Conservation (phyloP, 1,284 basidiomycete genomes). For the Leccinum subspadiceum region DNA sequence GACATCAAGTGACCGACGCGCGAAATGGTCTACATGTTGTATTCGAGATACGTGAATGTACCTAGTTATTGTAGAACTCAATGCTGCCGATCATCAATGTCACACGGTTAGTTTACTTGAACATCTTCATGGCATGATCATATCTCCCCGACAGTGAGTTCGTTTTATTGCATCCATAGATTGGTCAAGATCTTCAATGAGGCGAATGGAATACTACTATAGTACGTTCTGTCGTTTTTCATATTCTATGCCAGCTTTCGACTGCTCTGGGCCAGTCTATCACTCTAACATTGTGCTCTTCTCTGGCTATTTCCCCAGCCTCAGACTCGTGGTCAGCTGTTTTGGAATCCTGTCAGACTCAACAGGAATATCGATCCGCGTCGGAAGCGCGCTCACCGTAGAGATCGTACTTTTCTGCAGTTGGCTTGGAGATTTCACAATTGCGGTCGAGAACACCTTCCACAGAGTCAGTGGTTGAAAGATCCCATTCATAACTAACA, state of each 20-base stretch:
- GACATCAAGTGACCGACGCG: slow-evolving; percentile 37
- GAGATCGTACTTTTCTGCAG: not conserved
- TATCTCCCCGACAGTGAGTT: no score
- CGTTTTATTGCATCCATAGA: not conserved
- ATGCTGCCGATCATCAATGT: no score
- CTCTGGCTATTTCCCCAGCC: not conserved
- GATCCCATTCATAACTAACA: not conserved
- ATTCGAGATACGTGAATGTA: not conserved
- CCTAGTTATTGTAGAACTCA: no score
- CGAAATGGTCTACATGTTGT: not conserved
- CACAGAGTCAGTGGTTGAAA: not conserved
- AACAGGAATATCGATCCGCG: not conserved
- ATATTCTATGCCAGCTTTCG: not conserved
- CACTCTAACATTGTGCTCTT: not conserved
- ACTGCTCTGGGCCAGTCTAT: not conserved
- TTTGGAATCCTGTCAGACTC: not conserved
- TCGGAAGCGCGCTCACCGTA: not conserved
- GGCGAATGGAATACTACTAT: no score
- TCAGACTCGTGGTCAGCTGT: not conserved
- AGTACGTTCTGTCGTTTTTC: not conserved
- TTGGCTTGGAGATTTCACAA: not conserved
- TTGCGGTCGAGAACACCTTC: not conserved
- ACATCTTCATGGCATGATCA: no score
- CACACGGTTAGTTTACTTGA: no score
- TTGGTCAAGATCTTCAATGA: not conserved